These are phyloP conservation scores for Stropharia rugosoannulata DNA, from an alignment of 768 basidiomycete genomes.

Conservation along the genomic window DNA sequence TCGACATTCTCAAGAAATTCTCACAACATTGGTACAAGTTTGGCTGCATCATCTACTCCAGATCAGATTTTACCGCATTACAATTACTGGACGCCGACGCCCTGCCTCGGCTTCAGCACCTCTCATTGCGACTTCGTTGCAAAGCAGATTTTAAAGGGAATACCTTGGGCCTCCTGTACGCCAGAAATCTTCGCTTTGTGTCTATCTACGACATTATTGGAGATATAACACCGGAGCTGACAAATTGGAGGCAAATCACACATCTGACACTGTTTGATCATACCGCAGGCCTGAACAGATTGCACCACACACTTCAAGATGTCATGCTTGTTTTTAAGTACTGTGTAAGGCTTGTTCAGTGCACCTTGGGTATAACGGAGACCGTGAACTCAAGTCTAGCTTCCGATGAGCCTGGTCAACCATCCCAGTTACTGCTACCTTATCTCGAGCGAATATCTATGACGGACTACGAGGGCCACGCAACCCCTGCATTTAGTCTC, in stretches of 20 bases:
- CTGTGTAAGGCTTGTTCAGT: slow-evolving; percentile 5
- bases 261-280: neutral
- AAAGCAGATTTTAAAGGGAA: neutral
- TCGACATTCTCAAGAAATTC: neutral
- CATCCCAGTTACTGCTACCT: neutral
- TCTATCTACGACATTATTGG: neutral
- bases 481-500: neutral
- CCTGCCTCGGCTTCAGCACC: slow-evolving; percentile 5
- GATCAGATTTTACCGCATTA: slow-evolving; percentile 1
- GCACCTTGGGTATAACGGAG: slow-evolving; percentile 1
- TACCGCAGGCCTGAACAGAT: neutral
- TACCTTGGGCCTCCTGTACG: neutral
- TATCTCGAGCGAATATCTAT: slow-evolving; percentile 8
- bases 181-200: slow-evolving; percentile 1
- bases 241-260: slow-evolving; percentile 5
- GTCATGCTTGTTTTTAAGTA: neutral
- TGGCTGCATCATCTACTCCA: neutral
- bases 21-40: slow-evolving; percentile 2
- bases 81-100: neutral
- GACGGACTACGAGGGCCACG: neutral
- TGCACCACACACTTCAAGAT: neutral
- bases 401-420: neutral
- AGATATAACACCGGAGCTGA: neutral
- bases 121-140: neutral
- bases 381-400: neutral